A percentile compares a stretch with the other conserved stretches of the same genome.
phyloP scores from a whole-genome alignment of 2,329 filamentous ascomycete species.

The Pezicula radicicola region DNA sequence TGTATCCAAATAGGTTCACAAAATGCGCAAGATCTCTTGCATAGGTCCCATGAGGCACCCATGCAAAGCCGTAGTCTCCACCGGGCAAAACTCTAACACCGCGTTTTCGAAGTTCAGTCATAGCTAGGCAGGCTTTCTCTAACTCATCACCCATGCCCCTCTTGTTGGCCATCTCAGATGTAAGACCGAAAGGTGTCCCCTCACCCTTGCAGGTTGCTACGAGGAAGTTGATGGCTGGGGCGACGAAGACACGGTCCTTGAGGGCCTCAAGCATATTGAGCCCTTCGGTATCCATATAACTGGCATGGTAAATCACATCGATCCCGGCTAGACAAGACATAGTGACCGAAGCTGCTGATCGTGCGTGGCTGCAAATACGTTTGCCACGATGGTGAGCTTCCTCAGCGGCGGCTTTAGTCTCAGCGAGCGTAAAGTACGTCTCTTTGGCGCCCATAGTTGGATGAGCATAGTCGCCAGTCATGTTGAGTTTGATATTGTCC shows the following conservation, averaged over 20 bases:
- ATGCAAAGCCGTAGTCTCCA: slow-evolving; percentile 42
- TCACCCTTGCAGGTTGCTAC: slow-evolving; percentile 30
- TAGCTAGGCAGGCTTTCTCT: too few species aligned
- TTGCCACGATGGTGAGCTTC: slow-evolving; percentile 36
- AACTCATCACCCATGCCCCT: too few species aligned
- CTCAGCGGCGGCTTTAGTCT: slow-evolving; percentile 43
- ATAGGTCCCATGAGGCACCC: slow-evolving; percentile 42
- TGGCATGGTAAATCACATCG: slow-evolving; percentile 43
- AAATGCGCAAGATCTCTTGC: slow-evolving; percentile 42
- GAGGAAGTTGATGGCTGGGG: slow-evolving; percentile 39
- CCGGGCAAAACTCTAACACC: too few species aligned
- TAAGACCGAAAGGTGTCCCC: too few species aligned
- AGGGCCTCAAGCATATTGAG: slow-evolving; percentile 35
- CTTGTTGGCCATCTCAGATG: too few species aligned
- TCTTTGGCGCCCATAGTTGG: too few species aligned
- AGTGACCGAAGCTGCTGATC: slow-evolving; percentile 38
- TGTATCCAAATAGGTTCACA: slow-evolving; percentile 39
- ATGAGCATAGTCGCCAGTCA: slow-evolving; percentile 32
- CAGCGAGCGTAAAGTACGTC: slow-evolving; percentile 41
- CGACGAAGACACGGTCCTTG: slow-evolving; percentile 36
- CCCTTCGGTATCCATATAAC: slow-evolving; percentile 37
- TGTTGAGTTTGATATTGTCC: slow-evolving; percentile 41
- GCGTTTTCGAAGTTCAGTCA: too few species aligned
- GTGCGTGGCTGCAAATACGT: slow-evolving; percentile 40
- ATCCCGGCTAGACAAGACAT: slow-evolving; percentile 41